Evolutionary conservation across 306 rosid species (phyloP).

Genomic region (Sesbania bispinosa): DNA sequence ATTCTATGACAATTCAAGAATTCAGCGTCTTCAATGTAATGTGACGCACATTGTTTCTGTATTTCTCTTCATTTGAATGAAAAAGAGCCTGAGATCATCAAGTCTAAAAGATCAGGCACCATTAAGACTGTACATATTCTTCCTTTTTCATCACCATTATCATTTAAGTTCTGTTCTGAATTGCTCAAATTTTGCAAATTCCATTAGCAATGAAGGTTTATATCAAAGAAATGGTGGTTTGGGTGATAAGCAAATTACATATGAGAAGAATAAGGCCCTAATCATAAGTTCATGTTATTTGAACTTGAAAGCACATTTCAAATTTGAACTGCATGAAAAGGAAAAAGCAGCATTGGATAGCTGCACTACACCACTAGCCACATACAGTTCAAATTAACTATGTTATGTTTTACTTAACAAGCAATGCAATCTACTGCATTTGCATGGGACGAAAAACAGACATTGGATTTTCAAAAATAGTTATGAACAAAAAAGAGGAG

Average conservation of each 20-base stretch:
- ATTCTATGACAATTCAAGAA: conserved; percentile 24
- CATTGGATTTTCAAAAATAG: background rate
- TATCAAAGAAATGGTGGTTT: background rate
- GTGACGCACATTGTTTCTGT: conserved; percentile 8
- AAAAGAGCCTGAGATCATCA: conserved; percentile 3
- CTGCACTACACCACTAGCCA: background rate
- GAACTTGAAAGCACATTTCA: background rate
- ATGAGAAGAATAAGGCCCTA: background rate
- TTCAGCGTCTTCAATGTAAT: conserved; percentile 14
- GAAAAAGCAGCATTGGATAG: background rate
- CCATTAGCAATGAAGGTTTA: background rate
- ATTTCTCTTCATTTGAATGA: conserved; percentile 27
- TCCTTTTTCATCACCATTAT: background rate
- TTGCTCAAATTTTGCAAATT: background rate
- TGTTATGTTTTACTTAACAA: background rate
- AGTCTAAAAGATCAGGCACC: conserved; percentile 5
- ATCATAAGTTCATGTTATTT: background rate
- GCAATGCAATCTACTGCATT: background rate
- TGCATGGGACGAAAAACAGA: background rate
- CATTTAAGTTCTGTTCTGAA: background rate
- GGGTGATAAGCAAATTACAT: background rate
- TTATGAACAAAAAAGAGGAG: background rate
- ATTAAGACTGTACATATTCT: conserved; percentile 23
- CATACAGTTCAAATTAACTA: background rate
- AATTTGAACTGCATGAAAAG: background rate